Percentiles rank a stretch among this genome's conserved stretches.
Evolutionary conservation across 2,329 filamentous ascomycete genomes (phyloP).

Genomic region (Pochonia chlamydosporia): DNA sequence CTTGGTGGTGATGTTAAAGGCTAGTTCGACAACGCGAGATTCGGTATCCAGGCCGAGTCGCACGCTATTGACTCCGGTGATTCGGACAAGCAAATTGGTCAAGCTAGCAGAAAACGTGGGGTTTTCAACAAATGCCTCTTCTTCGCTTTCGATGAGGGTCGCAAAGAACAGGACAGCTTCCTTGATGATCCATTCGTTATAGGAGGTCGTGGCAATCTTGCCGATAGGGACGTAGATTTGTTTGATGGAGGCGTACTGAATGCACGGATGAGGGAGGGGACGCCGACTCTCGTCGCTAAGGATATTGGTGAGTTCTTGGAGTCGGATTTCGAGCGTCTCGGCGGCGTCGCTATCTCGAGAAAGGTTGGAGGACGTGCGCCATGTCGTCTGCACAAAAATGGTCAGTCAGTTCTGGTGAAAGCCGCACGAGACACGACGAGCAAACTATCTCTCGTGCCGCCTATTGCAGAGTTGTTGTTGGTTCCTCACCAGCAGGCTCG

Average conservation of each 20-base stretch:
- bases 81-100: slow-evolving; percentile 77
- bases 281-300: slow-evolving; percentile 85
- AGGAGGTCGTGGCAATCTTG: slow-evolving; percentile 79
- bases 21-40: slow-evolving; percentile 80
- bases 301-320: slow-evolving; percentile 62
- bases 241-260: slow-evolving; percentile 76
- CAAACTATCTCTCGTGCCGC: background rate
- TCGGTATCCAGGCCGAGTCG: slow-evolving; percentile 76
- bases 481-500: slow-evolving; percentile 49
- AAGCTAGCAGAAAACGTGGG: slow-evolving; percentile 78
- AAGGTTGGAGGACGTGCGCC: slow-evolving; percentile 57
- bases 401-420: background rate
- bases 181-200: slow-evolving; percentile 79
- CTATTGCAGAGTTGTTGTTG: background rate
- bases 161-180: slow-evolving; percentile 84
- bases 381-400: slow-evolving; percentile 38
- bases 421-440: no score
- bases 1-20: slow-evolving; percentile 96
- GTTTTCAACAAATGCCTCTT: slow-evolving; percentile 89
- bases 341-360: slow-evolving; percentile 54
- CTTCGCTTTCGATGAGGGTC: slow-evolving; percentile 90
- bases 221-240: slow-evolving; percentile 87
- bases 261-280: slow-evolving; percentile 85
- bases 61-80: slow-evolving; percentile 67
- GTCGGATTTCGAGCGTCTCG: slow-evolving; percentile 55